A percentile compares a stretch with the other conserved stretches of the same genome.
Evolutionary conservation across 768 basidiomycete genomes (phyloP).

Genomic region (Suillus cothurnatus): DNA sequence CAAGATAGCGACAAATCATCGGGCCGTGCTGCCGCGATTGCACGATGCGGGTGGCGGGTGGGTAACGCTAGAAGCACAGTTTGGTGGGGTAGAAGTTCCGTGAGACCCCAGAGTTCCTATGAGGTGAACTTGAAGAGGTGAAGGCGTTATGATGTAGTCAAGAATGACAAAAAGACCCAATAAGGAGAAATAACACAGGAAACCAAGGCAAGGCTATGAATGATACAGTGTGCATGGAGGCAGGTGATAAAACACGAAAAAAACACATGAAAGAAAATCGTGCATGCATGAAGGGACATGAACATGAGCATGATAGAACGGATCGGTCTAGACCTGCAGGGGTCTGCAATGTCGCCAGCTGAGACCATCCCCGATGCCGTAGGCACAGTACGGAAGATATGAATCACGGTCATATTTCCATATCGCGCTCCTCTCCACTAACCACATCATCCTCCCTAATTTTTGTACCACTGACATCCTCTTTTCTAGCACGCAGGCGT

Average conservation of each 20-base stretch:
- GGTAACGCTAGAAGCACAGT: background rate
- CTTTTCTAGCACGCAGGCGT: background rate
- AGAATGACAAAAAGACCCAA: slow-evolving; percentile 2
- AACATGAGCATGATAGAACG: background rate
- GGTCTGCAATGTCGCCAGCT: background rate
- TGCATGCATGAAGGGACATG: background rate
- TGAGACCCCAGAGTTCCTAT: background rate
- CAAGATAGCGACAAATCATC: background rate
- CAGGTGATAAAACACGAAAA: background rate
- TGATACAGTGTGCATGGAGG: slow-evolving; percentile 6
- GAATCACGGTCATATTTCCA: slow-evolving; percentile 1
- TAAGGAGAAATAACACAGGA: slow-evolving; percentile 10
- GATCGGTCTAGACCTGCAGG: background rate
- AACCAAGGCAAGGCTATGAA: background rate
- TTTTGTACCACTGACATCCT: background rate
- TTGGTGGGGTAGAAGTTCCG: background rate
- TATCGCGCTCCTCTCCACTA: background rate
- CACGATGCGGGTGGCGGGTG: background rate
- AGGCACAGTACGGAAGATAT: background rate
- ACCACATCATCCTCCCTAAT: background rate
- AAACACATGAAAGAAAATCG: background rate
- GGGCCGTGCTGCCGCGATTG: background rate
- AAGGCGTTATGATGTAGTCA: background rate
- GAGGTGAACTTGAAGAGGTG: background rate
- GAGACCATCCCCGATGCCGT: background rate